Percentiles rank a stretch among this genome's conserved stretches.
Conservation (phyloP, 306 rosid genomes). For the Gastrolobium villosum region DNA sequence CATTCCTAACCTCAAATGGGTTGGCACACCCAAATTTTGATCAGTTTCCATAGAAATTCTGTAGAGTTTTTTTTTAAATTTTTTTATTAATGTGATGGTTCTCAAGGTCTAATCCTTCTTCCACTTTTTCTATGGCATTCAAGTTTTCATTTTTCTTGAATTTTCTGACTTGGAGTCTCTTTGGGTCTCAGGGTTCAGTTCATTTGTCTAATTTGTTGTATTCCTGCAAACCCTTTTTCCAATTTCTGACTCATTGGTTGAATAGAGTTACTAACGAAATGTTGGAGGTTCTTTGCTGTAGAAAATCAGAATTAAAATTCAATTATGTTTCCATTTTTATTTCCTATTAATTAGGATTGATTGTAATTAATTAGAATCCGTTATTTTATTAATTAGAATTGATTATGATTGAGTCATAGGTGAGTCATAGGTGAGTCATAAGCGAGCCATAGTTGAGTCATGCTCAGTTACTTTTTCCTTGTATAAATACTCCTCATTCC, state of each 20-base stretch:
- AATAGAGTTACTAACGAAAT: not conserved
- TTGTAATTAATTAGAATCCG: no score
- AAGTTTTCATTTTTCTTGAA: constrained; percentile 1
- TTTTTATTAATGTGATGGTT: not conserved
- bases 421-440: no score
- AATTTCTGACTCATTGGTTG: constrained; percentile 17
- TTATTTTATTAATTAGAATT: no score
- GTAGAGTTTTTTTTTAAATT: not conserved
- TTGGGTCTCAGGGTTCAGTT: not conserved
- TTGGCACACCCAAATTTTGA: constrained; percentile 30
- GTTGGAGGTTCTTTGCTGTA: not conserved
- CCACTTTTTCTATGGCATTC: not conserved
- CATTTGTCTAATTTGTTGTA: not conserved
- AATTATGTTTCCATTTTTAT: no score
- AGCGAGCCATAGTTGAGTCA: no score
- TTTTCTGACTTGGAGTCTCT: constrained; percentile 16
- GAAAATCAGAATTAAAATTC: no score
- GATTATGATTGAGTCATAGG: no score
- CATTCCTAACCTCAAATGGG: constrained; percentile 27
- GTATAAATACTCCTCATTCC: no score
- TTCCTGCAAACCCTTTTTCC: constrained; percentile 20
- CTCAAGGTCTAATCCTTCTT: not conserved
- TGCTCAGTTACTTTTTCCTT: no score
- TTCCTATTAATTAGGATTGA: no score
- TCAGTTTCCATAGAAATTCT: not conserved